phyloP scores from a whole-genome alignment of 306 rosid genomes.

The Cicer judaicum region DNA sequence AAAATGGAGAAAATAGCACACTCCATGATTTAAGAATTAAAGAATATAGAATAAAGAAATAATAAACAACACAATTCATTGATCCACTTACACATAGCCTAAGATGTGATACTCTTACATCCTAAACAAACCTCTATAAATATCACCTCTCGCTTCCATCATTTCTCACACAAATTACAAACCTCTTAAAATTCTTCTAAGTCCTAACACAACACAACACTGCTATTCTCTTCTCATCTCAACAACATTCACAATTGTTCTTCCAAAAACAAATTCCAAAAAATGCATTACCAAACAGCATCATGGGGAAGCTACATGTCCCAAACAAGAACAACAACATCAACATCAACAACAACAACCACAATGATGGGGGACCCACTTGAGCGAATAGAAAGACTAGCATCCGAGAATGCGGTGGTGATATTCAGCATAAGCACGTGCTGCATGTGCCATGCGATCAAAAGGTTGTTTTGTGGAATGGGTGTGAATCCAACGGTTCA shows the following conservation, averaged over 20 bases:
- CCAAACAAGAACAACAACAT: background rate
- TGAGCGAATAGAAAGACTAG: constrained; percentile 76
- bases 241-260: background rate
- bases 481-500: constrained; percentile 86
- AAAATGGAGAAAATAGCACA: constrained; percentile 29
- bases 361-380: constrained; percentile 55
- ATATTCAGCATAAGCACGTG: constrained; percentile 90
- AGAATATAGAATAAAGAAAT: background rate
- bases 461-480: constrained; percentile 91
- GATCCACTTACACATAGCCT: constrained; percentile 30
- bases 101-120: constrained; percentile 33
- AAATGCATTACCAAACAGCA: constrained; percentile 63
- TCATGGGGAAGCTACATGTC: constrained; percentile 70
- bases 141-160: constrained; percentile 42
- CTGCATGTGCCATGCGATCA: constrained; percentile 96
- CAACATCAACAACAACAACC: constrained; percentile 7
- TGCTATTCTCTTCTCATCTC: background rate
- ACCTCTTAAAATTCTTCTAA: background rate
- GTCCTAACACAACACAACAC: too few relatives aligned
- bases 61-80: constrained; percentile 27
- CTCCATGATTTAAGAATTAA: constrained; percentile 30
- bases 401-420: constrained; percentile 89
- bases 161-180: constrained; percentile 37
- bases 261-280: background rate
- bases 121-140: constrained; percentile 62